phyloP scores from a whole-genome alignment of 2,329 filamentous ascomycete genomes.

The Claviceps spartinae region DNA sequence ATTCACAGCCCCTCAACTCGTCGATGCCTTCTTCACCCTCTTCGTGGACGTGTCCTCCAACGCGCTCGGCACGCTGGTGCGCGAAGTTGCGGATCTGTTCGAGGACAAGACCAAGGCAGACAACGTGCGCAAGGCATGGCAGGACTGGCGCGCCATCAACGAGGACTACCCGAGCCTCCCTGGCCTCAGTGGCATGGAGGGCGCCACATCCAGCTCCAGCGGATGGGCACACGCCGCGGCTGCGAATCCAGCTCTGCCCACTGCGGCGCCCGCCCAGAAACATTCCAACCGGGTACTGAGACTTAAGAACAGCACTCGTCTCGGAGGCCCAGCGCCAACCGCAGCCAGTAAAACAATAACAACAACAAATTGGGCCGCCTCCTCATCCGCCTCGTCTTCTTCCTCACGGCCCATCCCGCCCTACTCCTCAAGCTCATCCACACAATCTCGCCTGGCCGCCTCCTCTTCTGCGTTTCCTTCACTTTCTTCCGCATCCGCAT shows the following conservation, averaged over 20 bases:
- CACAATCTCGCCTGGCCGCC: background rate
- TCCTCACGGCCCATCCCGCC: constrained; percentile 9
- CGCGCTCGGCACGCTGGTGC: constrained; percentile 76
- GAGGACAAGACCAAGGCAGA: constrained; percentile 67
- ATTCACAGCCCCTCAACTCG: constrained; percentile 61
- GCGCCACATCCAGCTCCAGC: constrained; percentile 40
- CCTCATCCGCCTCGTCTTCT: background rate
- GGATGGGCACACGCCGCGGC: constrained; percentile 48
- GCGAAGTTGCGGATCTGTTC: constrained; percentile 85
- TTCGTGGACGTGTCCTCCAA: constrained; percentile 66
- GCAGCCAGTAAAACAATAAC: background rate
- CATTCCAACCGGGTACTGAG: constrained; percentile 42
- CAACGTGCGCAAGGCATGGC: constrained; percentile 70
- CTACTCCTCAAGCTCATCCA: constrained; percentile 22
- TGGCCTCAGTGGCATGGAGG: constrained; percentile 54
- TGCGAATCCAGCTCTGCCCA: constrained; percentile 36
- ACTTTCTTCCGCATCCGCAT: background rate
- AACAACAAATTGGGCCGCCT: background rate
- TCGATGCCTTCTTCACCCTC: constrained; percentile 76
- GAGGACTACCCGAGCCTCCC: constrained; percentile 89
- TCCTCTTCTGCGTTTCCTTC: background rate
- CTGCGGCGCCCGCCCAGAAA: constrained; percentile 28
- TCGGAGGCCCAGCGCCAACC: constrained; percentile 21
- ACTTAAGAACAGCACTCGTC: constrained; percentile 44
- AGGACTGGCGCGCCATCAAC: constrained; percentile 89